A percentile compares a stretch with the other conserved stretches of the same genome.
These are phyloP conservation scores for Lachancea fermentati DNA, from an alignment of 805 yeast genomes.

Conservation along the genomic window DNA sequence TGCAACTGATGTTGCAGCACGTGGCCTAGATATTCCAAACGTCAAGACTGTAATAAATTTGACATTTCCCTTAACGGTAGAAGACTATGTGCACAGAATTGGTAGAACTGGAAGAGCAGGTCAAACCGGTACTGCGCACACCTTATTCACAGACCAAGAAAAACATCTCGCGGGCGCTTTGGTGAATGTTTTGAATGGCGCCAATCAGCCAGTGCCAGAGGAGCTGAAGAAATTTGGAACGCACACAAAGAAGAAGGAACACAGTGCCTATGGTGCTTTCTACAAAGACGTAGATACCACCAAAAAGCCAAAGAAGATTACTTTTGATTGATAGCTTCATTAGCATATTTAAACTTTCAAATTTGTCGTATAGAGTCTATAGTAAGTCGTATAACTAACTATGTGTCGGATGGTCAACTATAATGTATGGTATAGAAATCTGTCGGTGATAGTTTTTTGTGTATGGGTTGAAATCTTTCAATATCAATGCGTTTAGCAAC, in stretches of 20 bases:
- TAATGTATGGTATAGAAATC: background rate
- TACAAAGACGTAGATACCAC: slow-evolving; percentile 86
- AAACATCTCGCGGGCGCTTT: slow-evolving; percentile 94
- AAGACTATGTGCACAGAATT: slow-evolving; percentile 94
- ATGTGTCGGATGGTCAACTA: background rate
- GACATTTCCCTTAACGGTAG: slow-evolving; percentile 94
- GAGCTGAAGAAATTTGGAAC: slow-evolving; percentile 93
- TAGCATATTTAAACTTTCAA: background rate
- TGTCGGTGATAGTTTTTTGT: background rate
- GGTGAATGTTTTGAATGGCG: slow-evolving; percentile 87
- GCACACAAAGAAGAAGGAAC: slow-evolving; percentile 96
- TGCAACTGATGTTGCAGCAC: slow-evolving; percentile 98
- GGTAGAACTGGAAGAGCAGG: slow-evolving; percentile 99
- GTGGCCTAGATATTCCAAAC: slow-evolving; percentile 96
- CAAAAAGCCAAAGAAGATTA: slow-evolving; percentile 84
- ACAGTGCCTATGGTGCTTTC: slow-evolving; percentile 97
- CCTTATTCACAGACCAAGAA: slow-evolving; percentile 93
- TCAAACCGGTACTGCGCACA: slow-evolving; percentile 88
- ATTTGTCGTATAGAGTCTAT: background rate
- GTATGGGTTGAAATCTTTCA: background rate
- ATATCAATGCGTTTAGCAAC: background rate
- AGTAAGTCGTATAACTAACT: background rate
- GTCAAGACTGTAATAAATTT: slow-evolving; percentile 92
- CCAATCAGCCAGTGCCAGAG: slow-evolving; percentile 92
- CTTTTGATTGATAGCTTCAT: slow-evolving; percentile 47